Evolutionary conservation across 352 stramenopile genomes (phyloP).

Genomic region (Phytophthora parvispora): DNA sequence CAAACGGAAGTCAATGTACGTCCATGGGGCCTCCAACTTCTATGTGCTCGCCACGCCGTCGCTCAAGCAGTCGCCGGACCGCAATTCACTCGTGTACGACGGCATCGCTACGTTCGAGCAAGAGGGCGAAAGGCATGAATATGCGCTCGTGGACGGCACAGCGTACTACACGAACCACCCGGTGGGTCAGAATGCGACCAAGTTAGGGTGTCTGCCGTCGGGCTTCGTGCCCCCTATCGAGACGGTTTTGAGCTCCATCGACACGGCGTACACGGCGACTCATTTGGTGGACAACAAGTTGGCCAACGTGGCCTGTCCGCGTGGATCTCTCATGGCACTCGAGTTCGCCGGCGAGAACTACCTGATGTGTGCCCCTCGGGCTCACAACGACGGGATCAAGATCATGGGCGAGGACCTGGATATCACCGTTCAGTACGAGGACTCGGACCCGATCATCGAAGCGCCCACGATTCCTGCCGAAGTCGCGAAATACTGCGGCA

Average conservation of each 20-base stretch:
- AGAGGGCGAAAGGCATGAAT: constrained; percentile 38
- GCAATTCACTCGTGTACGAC: constrained; percentile 40
- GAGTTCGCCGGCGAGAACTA: constrained; percentile 44
- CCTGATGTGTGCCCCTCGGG: constrained; percentile 33
- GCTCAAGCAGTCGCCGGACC: neutral
- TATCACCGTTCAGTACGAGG: constrained; percentile 32
- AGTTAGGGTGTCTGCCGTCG: constrained; percentile 28
- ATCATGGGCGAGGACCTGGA: constrained; percentile 31
- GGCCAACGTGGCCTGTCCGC: neutral
- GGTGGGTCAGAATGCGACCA: constrained; percentile 6
- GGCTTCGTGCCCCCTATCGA: constrained; percentile 29
- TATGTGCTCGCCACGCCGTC: constrained; percentile 25
- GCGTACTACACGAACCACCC: constrained; percentile 39
- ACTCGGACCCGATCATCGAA: constrained; percentile 8
- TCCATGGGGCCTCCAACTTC: constrained; percentile 42
- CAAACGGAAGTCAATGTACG: constrained; percentile 47
- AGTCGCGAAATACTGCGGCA: constrained; percentile 21
- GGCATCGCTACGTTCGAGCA: constrained; percentile 40
- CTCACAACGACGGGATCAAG: constrained; percentile 16
- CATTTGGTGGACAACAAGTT: constrained; percentile 5
- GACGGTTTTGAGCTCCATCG: constrained; percentile 20
- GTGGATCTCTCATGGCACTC: constrained; percentile 20
- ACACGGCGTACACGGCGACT: constrained; percentile 12
- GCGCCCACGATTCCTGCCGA: constrained; percentile 3
- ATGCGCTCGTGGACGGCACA: constrained; percentile 45